Evolutionary conservation across 805 yeast genomes (phyloP), one percentile per base, ranked within the genome.

Genomic region (Candida sonorensis): DNA sequence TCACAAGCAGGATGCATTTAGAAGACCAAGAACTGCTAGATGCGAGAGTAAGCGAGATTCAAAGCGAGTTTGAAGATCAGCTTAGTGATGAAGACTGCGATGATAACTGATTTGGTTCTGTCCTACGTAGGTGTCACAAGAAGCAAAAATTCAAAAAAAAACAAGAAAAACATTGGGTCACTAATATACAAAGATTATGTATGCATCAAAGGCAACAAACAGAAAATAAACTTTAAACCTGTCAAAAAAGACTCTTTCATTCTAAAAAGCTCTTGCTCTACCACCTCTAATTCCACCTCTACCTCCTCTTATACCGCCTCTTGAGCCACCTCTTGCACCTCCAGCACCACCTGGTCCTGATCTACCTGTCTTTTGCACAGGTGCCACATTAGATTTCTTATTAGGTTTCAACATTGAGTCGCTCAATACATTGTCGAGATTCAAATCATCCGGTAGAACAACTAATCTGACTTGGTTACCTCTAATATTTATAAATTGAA

Each of bases 391-490:
- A 9, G 57, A 53, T n/a, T 66, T 66, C 42, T 59, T 67, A 31
- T 45, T 53, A 3, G 59, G 59, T 29, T 60, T 65, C 17, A 61
- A 55, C 37, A 59, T 57, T 13, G 75, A 61, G 44, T 75, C 81
- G 12, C 75, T 69, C 30, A 81, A 58, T 19, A 80, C 52, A 12
- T 67, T 58, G 36, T 81, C 90, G 30, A 90, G 57, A 36, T 90
- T 85, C 41, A 88, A 59, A 13, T 87, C 78, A 45, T 88, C 97
- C 0, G 97, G 97, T 19, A 88, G 66, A 18, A 85, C 63, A 26
- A 83, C 81, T 54, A 81, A 78, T 43, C 97, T 72, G 21, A 88
- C 81, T 34, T 84, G 90, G 58, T 79, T 88, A 3, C 97, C 97
- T 49, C 97, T 70, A 20, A 90, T 72, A 47, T 82, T 86, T 48